Conservation (phyloP, 116 monocot genomes). For the Papilionanthe hybrid region DNA sequence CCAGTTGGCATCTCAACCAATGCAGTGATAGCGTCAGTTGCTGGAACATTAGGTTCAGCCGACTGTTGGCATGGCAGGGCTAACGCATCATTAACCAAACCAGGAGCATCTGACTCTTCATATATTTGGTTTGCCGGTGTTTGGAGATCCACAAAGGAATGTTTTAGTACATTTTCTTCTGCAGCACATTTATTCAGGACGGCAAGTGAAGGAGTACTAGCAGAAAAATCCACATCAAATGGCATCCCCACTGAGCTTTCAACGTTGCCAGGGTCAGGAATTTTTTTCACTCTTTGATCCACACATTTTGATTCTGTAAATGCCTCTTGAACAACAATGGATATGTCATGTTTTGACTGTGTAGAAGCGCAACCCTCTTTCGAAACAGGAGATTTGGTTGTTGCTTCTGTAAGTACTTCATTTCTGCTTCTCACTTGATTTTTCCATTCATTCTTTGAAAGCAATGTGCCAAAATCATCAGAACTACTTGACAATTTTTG, state of each 20-base stretch:
- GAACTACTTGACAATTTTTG: not conserved
- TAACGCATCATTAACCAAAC: not conserved
- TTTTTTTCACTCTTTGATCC: too few relatives aligned
- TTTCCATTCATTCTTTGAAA: not conserved
- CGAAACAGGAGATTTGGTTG: constrained; percentile 13
- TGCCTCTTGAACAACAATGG: too few relatives aligned
- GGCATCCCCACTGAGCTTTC: too few relatives aligned
- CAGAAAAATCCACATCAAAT: too few relatives aligned
- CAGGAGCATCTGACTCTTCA: not conserved
- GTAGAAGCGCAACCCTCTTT: constrained; percentile 8
- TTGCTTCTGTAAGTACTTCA: constrained; percentile 4
- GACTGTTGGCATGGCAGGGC: constrained; percentile 1
- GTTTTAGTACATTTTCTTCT: too few relatives aligned
- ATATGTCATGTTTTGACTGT: constrained; percentile 4
- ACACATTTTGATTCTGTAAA: too few relatives aligned
- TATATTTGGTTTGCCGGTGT: not conserved
- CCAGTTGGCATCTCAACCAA: too few relatives aligned
- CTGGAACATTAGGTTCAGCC: not conserved
- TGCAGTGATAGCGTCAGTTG: not conserved
- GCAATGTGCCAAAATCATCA: not conserved
- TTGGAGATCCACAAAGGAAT: not conserved
- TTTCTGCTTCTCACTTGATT: not conserved
- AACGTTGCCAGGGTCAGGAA: too few relatives aligned
- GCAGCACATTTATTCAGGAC: too few relatives aligned
- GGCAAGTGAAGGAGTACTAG: too few relatives aligned